Evolutionary conservation across 73 alveolate genomes (phyloP).

Genomic region (Paraurostyla sp.): DNA sequence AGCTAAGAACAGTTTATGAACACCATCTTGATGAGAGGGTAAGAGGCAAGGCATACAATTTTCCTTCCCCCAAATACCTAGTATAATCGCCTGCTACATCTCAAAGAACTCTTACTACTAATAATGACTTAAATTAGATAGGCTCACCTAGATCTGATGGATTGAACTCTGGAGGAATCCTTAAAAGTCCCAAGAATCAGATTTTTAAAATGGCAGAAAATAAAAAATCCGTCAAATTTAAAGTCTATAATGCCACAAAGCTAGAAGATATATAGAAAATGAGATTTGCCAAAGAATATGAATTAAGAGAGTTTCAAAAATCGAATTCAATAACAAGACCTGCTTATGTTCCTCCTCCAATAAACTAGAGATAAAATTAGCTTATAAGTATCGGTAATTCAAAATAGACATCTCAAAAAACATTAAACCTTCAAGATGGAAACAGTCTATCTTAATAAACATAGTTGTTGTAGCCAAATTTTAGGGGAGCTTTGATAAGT

Average conservation of each 20-base stretch:
- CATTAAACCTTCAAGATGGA: background rate
- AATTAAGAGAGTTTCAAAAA: constrained; percentile 43
- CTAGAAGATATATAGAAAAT: constrained; percentile 6
- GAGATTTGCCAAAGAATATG: constrained; percentile 42
- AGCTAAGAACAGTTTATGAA: constrained; percentile 31
- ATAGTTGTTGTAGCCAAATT: background rate
- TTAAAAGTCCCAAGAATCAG: background rate
- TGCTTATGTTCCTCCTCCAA: background rate
- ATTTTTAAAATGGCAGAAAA: background rate
- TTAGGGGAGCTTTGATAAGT: background rate
- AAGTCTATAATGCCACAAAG: constrained; percentile 13
- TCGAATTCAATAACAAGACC: background rate
- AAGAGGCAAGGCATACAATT: background rate
- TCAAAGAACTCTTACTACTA: background rate
- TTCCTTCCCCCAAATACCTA: constrained; percentile 17
- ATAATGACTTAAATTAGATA: background rate
- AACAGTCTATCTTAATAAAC: background rate
- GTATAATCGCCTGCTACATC: background rate
- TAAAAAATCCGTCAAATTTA: background rate
- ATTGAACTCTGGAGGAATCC: no score
- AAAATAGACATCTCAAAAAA: no score
- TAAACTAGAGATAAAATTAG: no score
- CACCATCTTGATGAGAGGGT: constrained; percentile 41
- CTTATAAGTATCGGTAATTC: background rate
- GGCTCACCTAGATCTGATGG: constrained; percentile 12